phyloP scores from a whole-genome alignment of 2,329 filamentous ascomycete genomes.

The Myotisia sp. region DNA sequence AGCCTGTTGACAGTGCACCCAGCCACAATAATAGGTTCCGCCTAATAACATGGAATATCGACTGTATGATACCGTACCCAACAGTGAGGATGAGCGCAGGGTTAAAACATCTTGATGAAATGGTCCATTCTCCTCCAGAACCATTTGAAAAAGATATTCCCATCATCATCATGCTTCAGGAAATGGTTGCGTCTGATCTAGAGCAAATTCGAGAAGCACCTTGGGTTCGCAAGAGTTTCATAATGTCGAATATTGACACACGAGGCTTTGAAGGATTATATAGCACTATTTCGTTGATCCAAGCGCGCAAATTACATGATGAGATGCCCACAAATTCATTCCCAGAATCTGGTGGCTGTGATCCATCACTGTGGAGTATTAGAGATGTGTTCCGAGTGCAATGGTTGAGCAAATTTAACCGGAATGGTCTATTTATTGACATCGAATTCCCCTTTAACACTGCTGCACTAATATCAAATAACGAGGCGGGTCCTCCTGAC shows the following conservation, averaged over 20 bases:
- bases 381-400: constrained; percentile 36
- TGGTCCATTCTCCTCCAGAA: constrained; percentile 14
- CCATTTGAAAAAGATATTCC: constrained; percentile 13
- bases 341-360: no score
- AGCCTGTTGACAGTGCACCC: no score
- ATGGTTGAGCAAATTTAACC: constrained; percentile 36
- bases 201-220: constrained; percentile 26
- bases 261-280: constrained; percentile 37
- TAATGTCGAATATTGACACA: constrained; percentile 34
- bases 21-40: constrained; percentile 1
- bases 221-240: constrained; percentile 37
- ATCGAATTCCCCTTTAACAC: constrained; percentile 14
- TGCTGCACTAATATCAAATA: not conserved
- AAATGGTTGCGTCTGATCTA: constrained; percentile 36
- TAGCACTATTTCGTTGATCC: constrained; percentile 38
- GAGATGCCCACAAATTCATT: no score
- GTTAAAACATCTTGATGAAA: constrained; percentile 23
- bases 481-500: no score
- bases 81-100: constrained; percentile 31
- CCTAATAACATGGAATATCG: constrained; percentile 34
- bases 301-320: not conserved
- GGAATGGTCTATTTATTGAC: constrained; percentile 43
- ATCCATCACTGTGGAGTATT: not conserved
- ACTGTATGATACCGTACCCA: constrained; percentile 27
- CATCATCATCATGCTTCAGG: constrained; percentile 37